Evolutionary conservation across 257 asterid genomes (phyloP), one percentile per base, ranked within the genome.

Genomic region (Lycium ferocissimum): DNA sequence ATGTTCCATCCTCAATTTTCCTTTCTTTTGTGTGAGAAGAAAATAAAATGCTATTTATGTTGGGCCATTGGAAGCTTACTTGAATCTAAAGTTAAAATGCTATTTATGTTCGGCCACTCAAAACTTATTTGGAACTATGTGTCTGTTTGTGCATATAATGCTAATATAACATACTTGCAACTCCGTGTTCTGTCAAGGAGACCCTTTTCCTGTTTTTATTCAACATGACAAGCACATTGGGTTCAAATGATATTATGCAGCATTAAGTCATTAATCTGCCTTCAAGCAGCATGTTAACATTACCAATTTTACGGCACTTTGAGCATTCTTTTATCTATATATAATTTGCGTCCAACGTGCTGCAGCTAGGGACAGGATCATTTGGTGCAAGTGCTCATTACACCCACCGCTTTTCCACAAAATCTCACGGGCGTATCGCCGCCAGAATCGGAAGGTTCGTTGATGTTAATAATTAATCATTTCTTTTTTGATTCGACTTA

Each of bases 361-460:
- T 90, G 89, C 89, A 97, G 99, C 87, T 97, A 80, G 99, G 98
- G 83, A 90, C 96, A 35, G 91, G 93, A 84, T 90, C 95, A 76
- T 88, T 95, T 87, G 95, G 98, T 38, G 92, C 96, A 84, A 87
- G 92, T 17, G 99, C 97, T 84, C 92, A 90, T 72, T 95, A 92
- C 89, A 94, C 95, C 54, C 97, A 81, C 85, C 89, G 65, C 85
- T 97, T 97, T 84, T 95, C 99, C 86, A 75, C 96, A 66, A 97
- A 93, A 85, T 95, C 99, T 22, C 99, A 97, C 73, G 99, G 98
- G 63, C 97, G 98, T 26, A 87, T 95, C 83, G 90, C 91, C 51
- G 99, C 98, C 82, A 91, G 88, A 84, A 86, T 95, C 76, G 99
- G 98, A 90, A 95, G 99, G 99, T 97, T 6, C n/a, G 85, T 66